Evolutionary conservation across 768 basidiomycete genomes (phyloP), one percentile per base, ranked within the genome.

Genomic region (Cytidiella melzeri): DNA sequence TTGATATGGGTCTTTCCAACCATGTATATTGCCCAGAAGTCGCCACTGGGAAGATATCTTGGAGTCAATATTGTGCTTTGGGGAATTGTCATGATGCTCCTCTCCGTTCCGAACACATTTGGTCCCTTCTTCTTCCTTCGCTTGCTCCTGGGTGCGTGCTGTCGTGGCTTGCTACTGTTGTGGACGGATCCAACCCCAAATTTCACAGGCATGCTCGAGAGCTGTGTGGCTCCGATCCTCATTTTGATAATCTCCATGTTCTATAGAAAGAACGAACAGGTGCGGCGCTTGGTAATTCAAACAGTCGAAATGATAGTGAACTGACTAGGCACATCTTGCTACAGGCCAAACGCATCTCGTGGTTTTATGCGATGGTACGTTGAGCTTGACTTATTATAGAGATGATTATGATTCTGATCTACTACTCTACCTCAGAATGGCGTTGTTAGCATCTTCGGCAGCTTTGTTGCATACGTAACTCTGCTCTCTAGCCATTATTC

Each of bases 221-320:
- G 73, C 52, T 82, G 81, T 57, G 83, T 83, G 13, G 73, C 78
- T 6, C 83, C 83, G 0, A 77, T 73, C 54, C 65, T 84, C 21
- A 79, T 84, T 61, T 62, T 83, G 39, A 73, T 83, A 25, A 73
- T 83, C 34, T 75, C 79, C 11, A 80, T 82, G 76, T 84, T 83
- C 60, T 84, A 83, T 65, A 80, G 77, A 68, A 83, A 83, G 64
- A 68, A 80, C 43, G 82, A 83, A 56, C 81, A 84, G 67, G 76
- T 72, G 41, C 26, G 56, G 10, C 39, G 18, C 12, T 34, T 36
- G 23, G 25, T 51, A 15, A 3, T 2, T 15, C 28, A 20, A 45
- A 27, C 21, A 26, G 23, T 42, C 38, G 21, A 10, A 10, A 36
- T 36, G 10, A 10, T 36, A 36, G 10, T 10, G n/a, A 36, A 36